Evolutionary conservation across 306 rosid species (phyloP), one percentile per base, ranked within the genome.

Genomic region (Crotalaria pallida): DNA sequence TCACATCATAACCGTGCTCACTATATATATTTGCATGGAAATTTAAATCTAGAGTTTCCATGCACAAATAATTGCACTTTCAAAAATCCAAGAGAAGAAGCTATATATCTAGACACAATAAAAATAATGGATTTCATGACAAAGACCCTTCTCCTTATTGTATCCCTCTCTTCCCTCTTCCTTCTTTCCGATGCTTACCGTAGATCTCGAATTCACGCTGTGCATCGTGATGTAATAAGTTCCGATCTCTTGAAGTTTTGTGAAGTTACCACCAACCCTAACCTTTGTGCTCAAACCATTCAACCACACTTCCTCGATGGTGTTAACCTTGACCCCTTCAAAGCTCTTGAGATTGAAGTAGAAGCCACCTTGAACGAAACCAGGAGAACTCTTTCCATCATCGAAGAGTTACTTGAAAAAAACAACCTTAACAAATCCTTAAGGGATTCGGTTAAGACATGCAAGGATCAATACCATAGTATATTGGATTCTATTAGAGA

Each of bases 401-500:
- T 79, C 13, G 2, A 3, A 0, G 41, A 33, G 3, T 44, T 67
- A 1, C 45, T 29, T 8, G 0, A 8, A 0, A 21, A 58, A 9
- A 2, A 0, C 0, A 58, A 1, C 17, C 1, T 0, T 0, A 1
- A 19, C 0, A 51, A 58, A 0, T 10, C 75, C 0, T 1, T 13
- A 1, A 66, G 22, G 26, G 61, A 4, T 7, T 58, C 75, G 1
- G 65, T 79, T 10, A 0, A 10, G 2, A 22, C 7, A 0, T 79
- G 83, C 74, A 41, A 22, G 71, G 16, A 27, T 0, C 83, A 79
- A n/a, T 79, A 79, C 60, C 2, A 0, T 0, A 58, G 13, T 10
- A 79, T 79, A 3, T 7, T 79, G 53, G 75, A 67, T 21, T 19
- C 79, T 8, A 79, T 79, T 19, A 33, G 10, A 0, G 60, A 67